phyloP scores from a whole-genome alignment of 1,284 basidiomycete species.

The Testicularia cyperi region DNA sequence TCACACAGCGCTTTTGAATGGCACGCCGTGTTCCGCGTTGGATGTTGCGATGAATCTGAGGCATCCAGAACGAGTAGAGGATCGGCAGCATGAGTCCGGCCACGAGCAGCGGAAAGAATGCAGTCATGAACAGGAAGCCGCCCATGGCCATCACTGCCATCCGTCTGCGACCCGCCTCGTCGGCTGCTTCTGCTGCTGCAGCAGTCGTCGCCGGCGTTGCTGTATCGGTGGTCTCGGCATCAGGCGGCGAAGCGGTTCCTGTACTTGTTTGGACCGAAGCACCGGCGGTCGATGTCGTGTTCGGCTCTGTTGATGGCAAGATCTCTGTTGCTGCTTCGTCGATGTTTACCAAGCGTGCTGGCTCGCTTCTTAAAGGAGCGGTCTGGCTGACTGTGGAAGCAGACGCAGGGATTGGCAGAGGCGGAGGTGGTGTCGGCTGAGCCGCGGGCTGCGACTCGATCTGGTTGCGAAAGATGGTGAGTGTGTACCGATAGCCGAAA shows the following conservation, averaged over 20 bases:
- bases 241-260: too few relatives aligned
- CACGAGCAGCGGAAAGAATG: conserved; percentile 18
- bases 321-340: too few relatives aligned
- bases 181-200: background rate
- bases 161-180: conserved; percentile 11
- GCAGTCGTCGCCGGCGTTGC: background rate
- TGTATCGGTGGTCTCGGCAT: too few relatives aligned
- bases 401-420: too few relatives aligned
- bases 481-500: conserved; percentile 26
- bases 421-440: conserved; percentile 1
- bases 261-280: too few relatives aligned
- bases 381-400: too few relatives aligned
- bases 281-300: too few relatives aligned
- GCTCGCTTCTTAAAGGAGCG: too few relatives aligned
- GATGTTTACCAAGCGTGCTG: too few relatives aligned
- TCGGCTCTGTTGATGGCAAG: too few relatives aligned
- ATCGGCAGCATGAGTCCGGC: conserved; percentile 67
- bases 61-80: conserved; percentile 77
- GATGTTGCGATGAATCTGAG: conserved; percentile 78
- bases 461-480: conserved; percentile 31
- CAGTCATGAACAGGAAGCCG: conserved; percentile 14
- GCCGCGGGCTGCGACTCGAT: conserved; percentile 8
- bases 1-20: conserved; percentile 70
- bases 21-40: conserved; percentile 72
- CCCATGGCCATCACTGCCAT: conserved; percentile 3